These are phyloP conservation scores for Strigomonas oncopelti DNA, from an alignment of 208 protist genomes.

Conservation along the genomic window DNA sequence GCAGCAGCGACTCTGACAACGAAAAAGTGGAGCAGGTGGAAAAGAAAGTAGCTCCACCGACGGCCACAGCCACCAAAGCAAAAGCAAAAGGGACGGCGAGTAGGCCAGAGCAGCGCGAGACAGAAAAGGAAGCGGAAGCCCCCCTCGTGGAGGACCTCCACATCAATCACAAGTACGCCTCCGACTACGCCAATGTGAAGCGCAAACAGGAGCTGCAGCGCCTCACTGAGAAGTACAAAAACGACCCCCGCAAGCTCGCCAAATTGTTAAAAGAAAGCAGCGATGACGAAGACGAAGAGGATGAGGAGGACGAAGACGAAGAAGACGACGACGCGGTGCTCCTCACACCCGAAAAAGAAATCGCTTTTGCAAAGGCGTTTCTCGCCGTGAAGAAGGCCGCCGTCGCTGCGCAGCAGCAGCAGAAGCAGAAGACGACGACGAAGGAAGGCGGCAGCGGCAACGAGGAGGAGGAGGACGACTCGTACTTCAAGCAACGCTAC, in stretches of 20 bases:
- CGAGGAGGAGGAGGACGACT: slow-evolving; percentile 13
- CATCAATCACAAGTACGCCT: slow-evolving; percentile 80
- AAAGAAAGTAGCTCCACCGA: neutral
- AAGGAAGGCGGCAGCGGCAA: slow-evolving; percentile 1
- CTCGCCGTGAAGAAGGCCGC: slow-evolving; percentile 70
- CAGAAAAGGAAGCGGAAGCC: slow-evolving; percentile 9
- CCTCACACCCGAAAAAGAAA: slow-evolving; percentile 73
- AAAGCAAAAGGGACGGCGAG: slow-evolving; percentile 2
- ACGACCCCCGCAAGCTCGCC: slow-evolving; percentile 31
- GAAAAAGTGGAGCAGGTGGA: too few species aligned
- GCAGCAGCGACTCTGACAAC: slow-evolving; percentile 3
- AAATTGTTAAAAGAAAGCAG: neutral
- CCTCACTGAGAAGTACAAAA: slow-evolving; percentile 82
- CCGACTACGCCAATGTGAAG: slow-evolving; percentile 86
- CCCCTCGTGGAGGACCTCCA: slow-evolving; percentile 24
- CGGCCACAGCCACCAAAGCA: neutral
- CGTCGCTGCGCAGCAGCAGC: slow-evolving; percentile 11
- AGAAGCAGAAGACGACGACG: slow-evolving; percentile 7
- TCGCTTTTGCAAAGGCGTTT: slow-evolving; percentile 78
- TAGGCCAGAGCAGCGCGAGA: slow-evolving; percentile 9
- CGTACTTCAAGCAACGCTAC: slow-evolving; percentile 40
- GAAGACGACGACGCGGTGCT: slow-evolving; percentile 82
- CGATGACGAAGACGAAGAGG: slow-evolving; percentile 16
- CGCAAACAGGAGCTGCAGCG: slow-evolving; percentile 82
- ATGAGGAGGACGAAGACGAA: slow-evolving; percentile 64